Conservation (phyloP, 495 filamentous ascomycete genomes). For the Beverwykella pulmonaria region DNA sequence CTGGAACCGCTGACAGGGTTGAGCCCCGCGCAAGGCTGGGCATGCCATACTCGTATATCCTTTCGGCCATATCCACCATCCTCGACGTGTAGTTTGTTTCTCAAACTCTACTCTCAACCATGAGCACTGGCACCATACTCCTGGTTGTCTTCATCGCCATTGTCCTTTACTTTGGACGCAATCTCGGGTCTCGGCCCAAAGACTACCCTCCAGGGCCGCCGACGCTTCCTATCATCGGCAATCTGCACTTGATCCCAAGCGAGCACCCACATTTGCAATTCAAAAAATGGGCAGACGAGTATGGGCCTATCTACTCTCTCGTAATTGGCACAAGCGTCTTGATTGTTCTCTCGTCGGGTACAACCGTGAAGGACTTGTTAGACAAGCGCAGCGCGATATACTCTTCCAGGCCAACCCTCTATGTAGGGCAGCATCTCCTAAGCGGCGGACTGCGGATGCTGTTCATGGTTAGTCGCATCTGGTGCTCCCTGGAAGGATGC, state of each 20-base stretch:
- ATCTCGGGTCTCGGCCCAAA: slow-evolving; percentile 42
- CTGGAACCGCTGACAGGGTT: too few species aligned
- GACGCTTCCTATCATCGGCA: slow-evolving; percentile 24
- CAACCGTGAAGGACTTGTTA: slow-evolving; percentile 48
- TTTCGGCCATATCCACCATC: too few species aligned
- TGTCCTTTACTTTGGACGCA: slow-evolving; percentile 23
- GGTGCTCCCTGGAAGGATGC: slow-evolving; percentile 23
- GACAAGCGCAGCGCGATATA: slow-evolving; percentile 45
- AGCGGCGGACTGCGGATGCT: slow-evolving; percentile 20
- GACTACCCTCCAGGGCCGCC: slow-evolving; percentile 48
- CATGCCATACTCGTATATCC: too few species aligned
- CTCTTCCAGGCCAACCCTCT: slow-evolving; percentile 35
- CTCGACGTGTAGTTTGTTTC: too few species aligned
- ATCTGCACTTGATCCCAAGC: slow-evolving; percentile 24
- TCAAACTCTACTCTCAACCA: background rate
- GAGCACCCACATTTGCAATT: slow-evolving; percentile 42
- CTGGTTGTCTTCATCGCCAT: background rate
- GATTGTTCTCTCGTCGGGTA: slow-evolving; percentile 39
- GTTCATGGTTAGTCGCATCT: slow-evolving; percentile 32
- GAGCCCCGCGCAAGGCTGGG: too few species aligned
- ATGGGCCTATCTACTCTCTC: slow-evolving; percentile 47
- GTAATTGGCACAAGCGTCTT: slow-evolving; percentile 38
- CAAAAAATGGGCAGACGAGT: slow-evolving; percentile 47
- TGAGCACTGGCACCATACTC: background rate
- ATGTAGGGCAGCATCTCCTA: slow-evolving; percentile 8